Evolutionary conservation across 1,139 yeast genomes (phyloP), one percentile per base, ranked within the genome.

Genomic region (Geotrichum candidum): DNA sequence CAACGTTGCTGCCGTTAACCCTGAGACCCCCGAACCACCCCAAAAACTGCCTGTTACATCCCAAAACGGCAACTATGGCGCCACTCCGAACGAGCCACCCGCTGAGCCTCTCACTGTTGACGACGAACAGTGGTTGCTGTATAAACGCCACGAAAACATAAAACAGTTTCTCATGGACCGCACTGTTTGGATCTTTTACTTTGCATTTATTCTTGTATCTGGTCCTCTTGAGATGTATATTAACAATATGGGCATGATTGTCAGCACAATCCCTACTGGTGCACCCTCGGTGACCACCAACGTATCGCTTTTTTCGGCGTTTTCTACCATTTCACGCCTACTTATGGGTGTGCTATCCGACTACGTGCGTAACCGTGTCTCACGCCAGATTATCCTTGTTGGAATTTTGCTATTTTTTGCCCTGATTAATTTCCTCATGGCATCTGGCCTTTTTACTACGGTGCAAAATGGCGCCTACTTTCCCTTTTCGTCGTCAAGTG

Each of bases 171-270:
- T 89, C 55, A 74, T 73, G 31, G 94, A 88, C 69, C 80, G 81
- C 48, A 80, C 87, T 2, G 85, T 90, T 56, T 86, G 90, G 81
- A 66, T 86, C 2, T 75, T 90, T 27, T 78, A 88, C 50, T 66
- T 81, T 2, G 82, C 92, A 9, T 81, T 91, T 64, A 79, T 91
- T 41, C 75, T 90, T 48, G 81, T 87, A 46, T 77, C 90, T 41
- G 99, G 98, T 0, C 96, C 97, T 0, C 77, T 90, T 65, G 98
- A 94, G 70, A 85, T 91, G 78, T 91, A 85, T 73, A 84, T 90
- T 67, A 90, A 91, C 63, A 90, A 91, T 70, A 81, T 94, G 79
- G 96, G 96, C 9, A 56, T 86, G 84, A 38, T 80, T 84, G 65
- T 72, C 22, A 68, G 67, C 56, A 68, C 78, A 3, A 67, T 73